phyloP scores from a whole-genome alignment of 139 green algal genomes.

The Closterium sp. region DNA sequence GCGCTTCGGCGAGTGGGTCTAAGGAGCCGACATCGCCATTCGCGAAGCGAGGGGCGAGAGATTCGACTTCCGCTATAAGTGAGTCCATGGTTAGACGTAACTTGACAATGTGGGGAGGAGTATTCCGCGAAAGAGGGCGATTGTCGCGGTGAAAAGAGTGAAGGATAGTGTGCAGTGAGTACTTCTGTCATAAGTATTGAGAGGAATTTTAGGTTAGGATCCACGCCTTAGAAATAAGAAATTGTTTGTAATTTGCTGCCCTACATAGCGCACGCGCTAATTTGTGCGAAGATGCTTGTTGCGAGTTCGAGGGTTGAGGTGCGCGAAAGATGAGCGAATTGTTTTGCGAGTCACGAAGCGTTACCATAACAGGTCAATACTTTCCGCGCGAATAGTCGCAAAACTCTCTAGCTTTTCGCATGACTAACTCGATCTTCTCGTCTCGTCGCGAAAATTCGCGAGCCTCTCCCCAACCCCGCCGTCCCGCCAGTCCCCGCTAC shows the following conservation, averaged over 20 bases:
- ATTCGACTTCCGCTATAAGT: background rate
- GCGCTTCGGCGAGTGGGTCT: background rate
- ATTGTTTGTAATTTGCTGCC: too few relatives aligned
- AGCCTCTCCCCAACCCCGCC: background rate
- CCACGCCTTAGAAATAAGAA: background rate
- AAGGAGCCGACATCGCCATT: background rate
- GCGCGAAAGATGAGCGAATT: background rate
- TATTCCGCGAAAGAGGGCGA: background rate
- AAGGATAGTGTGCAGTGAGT: too few relatives aligned
- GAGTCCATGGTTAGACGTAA: background rate
- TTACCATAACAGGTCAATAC: too few relatives aligned
- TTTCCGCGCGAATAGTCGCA: too few relatives aligned
- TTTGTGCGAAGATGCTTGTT: background rate
- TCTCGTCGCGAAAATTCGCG: background rate
- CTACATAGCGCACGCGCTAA: too few relatives aligned
- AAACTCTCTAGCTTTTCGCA: background rate
- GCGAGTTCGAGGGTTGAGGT: background rate
- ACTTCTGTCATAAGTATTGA: too few relatives aligned
- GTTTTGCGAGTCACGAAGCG: too few relatives aligned
- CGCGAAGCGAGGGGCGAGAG: background rate
- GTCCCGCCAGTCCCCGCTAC: background rate
- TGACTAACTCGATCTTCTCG: too few relatives aligned
- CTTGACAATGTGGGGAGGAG: background rate
- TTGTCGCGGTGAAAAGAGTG: too few relatives aligned
- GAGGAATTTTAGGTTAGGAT: background rate